Percentiles rank a stretch among this genome's conserved stretches.
Evolutionary conservation across 2,329 filamentous ascomycete genomes (phyloP).

Genomic region (Colletotrichum scovillei): DNA sequence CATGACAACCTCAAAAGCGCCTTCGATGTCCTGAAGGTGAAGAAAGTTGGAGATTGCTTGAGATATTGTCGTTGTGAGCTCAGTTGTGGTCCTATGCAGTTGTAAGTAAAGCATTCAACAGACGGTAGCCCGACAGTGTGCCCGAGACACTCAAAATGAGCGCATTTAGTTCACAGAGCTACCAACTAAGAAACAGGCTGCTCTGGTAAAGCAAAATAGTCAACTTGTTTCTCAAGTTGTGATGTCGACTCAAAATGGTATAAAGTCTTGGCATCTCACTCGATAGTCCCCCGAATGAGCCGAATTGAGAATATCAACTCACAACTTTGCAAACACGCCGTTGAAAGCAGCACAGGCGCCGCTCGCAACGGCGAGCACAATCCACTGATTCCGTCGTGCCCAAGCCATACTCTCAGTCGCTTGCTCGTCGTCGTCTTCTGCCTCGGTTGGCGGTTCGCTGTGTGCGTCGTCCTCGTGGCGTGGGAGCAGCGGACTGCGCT

Average conservation of each 20-base stretch:
- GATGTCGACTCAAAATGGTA: neutral
- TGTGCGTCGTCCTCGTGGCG: slow-evolving; percentile 28
- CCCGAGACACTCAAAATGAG: neutral
- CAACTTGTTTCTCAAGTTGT: neutral
- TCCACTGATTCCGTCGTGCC: slow-evolving; percentile 62
- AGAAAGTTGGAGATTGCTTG: slow-evolving; percentile 55
- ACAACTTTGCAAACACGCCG: slow-evolving; percentile 87
- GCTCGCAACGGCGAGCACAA: slow-evolving; percentile 77
- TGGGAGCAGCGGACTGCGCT: slow-evolving; percentile 40
- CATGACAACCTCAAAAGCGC: slow-evolving; percentile 59
- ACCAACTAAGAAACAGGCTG: neutral
- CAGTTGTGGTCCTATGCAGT: slow-evolving; percentile 63
- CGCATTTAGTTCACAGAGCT: neutral
- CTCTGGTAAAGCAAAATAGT: neutral
- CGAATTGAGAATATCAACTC: slow-evolving; percentile 45
- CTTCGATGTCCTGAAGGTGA: slow-evolving; percentile 53
- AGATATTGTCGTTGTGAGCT: slow-evolving; percentile 63
- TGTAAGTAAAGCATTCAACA: slow-evolving; percentile 23
- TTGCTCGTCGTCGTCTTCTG: neutral
- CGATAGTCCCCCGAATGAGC: neutral
- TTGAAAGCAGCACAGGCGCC: slow-evolving; percentile 85
- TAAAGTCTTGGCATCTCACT: slow-evolving; percentile 1
- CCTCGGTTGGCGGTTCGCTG: slow-evolving; percentile 10
- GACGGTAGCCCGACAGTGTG: neutral
- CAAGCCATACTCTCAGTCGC: slow-evolving; percentile 38